A percentile compares a stretch with the other conserved stretches of the same genome.
Evolutionary conservation across 148 eudicot genomes (phyloP).

Genomic region (Simmondsia chinensis): DNA sequence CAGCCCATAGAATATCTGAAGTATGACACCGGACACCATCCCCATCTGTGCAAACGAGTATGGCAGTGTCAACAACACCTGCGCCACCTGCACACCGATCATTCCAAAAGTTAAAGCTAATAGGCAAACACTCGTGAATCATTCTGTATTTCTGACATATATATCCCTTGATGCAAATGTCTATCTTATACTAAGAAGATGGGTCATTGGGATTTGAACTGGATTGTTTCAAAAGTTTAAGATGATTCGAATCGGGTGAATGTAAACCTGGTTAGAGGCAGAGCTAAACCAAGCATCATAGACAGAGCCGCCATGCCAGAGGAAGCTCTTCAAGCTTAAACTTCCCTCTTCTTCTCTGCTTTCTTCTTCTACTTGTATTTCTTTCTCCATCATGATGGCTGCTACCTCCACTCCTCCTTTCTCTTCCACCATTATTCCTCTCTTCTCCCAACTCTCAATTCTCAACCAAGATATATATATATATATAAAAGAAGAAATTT

Average conservation of each 20-base stretch:
- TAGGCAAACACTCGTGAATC: background rate
- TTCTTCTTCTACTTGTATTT: slow-evolving; percentile 8
- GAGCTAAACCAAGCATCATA: slow-evolving; percentile 51
- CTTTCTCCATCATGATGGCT: slow-evolving; percentile 19
- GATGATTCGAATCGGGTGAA: background rate
- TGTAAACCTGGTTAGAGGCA: slow-evolving; percentile 39
- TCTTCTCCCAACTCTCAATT: background rate
- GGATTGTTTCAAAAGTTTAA: background rate
- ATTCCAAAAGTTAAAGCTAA: background rate
- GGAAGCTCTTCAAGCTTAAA: slow-evolving; percentile 24
- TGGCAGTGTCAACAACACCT: slow-evolving; percentile 46
- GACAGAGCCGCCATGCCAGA: slow-evolving; percentile 54
- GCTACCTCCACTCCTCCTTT: slow-evolving; percentile 27
- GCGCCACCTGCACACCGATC: slow-evolving; percentile 33
- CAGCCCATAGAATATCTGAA: slow-evolving; percentile 42
- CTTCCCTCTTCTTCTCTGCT: slow-evolving; percentile 4
- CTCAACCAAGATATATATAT: background rate
- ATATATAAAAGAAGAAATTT: background rate
- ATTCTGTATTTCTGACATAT: background rate
- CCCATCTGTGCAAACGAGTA: slow-evolving; percentile 55
- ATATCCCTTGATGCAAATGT: background rate
- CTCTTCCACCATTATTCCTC: slow-evolving; percentile 15
- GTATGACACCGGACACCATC: slow-evolving; percentile 41
- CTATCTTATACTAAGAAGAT: background rate
- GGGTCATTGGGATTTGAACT: background rate